Percentiles rank a stretch among this genome's conserved stretches.
phyloP scores from a whole-genome alignment of 2,329 filamentous ascomycete genomes.

The Ascochyta fabae region DNA sequence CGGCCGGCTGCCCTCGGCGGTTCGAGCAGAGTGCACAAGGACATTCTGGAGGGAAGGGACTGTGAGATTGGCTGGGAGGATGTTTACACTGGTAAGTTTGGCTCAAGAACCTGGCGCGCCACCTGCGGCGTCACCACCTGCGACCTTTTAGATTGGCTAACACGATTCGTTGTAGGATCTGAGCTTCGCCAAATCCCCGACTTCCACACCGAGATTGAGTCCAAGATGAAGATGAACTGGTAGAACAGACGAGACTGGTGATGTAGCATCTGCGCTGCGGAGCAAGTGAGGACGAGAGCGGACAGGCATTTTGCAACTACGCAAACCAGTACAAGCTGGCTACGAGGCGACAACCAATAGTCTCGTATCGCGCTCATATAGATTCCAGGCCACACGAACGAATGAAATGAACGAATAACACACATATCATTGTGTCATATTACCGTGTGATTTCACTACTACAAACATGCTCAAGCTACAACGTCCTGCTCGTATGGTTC shows the following conservation, averaged over 20 bases:
- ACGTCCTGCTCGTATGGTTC: neutral
- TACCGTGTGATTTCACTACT: neutral
- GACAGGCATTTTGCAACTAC: neutral
- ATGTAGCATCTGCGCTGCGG: neutral
- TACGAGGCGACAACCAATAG: neutral
- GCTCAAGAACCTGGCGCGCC: neutral
- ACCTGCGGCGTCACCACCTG: no score
- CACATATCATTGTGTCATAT: neutral
- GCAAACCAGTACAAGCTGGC: neutral
- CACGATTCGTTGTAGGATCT: slow-evolving; percentile 56
- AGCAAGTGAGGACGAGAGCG: neutral
- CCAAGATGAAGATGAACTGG: slow-evolving; percentile 80
- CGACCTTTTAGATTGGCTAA: slow-evolving; percentile 19
- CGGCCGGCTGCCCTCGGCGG: slow-evolving; percentile 73
- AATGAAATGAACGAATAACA: slow-evolving; percentile 9
- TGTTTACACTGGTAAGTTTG: slow-evolving; percentile 74
- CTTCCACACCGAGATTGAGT: slow-evolving; percentile 94
- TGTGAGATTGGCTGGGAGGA: slow-evolving; percentile 88
- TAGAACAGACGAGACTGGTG: slow-evolving; percentile 23
- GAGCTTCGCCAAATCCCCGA: slow-evolving; percentile 73
- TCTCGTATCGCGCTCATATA: neutral
- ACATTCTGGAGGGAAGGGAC: slow-evolving; percentile 84
- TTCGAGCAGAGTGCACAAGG: slow-evolving; percentile 77
- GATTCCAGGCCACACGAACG: neutral
- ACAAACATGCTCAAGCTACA: neutral